These are phyloP conservation scores for Cytidiella melzeri DNA, from an alignment of 768 basidiomycete genomes.

Conservation along the genomic window DNA sequence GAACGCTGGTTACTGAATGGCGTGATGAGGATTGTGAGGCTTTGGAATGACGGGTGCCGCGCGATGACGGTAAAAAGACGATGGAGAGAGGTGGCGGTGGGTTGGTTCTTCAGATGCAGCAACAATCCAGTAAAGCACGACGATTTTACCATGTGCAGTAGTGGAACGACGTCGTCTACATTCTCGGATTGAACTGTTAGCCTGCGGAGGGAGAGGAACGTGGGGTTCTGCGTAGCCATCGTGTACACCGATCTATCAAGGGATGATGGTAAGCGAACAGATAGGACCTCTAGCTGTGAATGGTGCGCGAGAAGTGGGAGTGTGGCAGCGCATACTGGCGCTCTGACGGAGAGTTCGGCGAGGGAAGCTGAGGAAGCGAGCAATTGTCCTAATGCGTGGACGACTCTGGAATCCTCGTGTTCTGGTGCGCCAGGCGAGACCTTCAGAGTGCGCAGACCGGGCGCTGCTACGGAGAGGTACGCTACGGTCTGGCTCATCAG, in stretches of 20 bases:
- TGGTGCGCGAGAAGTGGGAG: not conserved
- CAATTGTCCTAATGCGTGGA: not conserved
- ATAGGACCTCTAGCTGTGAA: not conserved
- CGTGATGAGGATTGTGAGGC: not conserved
- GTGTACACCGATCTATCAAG: not conserved
- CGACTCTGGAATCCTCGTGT: not conserved
- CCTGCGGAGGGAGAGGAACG: not conserved
- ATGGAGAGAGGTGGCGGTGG: not conserved
- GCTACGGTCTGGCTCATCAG: not conserved
- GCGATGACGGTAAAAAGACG: not conserved
- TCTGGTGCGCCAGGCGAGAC: not conserved
- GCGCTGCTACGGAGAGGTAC: not conserved
- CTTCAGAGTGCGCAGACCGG: not conserved
- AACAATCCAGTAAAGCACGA: not conserved
- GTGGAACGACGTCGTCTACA: not conserved
- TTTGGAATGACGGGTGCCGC: not conserved
- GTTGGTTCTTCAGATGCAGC: not conserved
- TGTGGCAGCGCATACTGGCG: not conserved
- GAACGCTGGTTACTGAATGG: not conserved
- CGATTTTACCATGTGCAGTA: not conserved
- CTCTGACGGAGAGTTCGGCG: not conserved
- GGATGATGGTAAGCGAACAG: not conserved
- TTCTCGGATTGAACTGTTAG: not conserved
- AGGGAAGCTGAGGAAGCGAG: not conserved
- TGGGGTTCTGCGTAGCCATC: not conserved